Evolutionary conservation across 768 basidiomycete species (phyloP).

Genomic region (Pulveroboletus ravenelii): DNA sequence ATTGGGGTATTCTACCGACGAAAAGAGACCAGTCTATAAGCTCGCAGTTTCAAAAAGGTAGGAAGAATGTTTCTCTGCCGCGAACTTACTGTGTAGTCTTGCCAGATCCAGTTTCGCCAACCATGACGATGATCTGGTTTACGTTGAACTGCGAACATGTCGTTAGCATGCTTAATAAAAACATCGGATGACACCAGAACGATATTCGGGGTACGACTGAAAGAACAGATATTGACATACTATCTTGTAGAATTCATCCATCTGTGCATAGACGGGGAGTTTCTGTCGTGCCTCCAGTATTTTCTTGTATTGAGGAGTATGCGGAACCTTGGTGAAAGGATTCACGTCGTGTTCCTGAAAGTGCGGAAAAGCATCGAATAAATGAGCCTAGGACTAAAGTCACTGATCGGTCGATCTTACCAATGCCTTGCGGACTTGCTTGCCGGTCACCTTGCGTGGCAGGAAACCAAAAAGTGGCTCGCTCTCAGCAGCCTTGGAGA

Average conservation of each 20-base stretch:
- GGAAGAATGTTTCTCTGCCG: constrained; percentile 13
- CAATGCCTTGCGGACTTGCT: constrained; percentile 65
- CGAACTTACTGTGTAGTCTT: constrained; percentile 88
- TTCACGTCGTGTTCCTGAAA: constrained; percentile 73
- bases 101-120: constrained; percentile 92
- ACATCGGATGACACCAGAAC: background rate
- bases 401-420: constrained; percentile 37
- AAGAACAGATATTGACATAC: constrained; percentile 43
- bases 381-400: background rate
- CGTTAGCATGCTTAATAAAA: background rate
- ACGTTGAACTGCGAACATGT: constrained; percentile 19
- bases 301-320: constrained; percentile 76
- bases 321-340: constrained; percentile 81
- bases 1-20: constrained; percentile 82
- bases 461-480: constrained; percentile 73
- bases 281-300: constrained; percentile 82
- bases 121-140: constrained; percentile 84
- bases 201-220: background rate
- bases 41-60: constrained; percentile 15
- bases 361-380: background rate
- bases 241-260: constrained; percentile 89
- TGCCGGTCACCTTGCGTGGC: constrained; percentile 60
- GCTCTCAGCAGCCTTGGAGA: constrained; percentile 26
- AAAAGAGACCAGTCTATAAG: constrained; percentile 30
- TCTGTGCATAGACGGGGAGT: constrained; percentile 86